Base-by-base conservation (phyloP, 208 protist genomes). In the Acanthamoeba sp. region DNA sequence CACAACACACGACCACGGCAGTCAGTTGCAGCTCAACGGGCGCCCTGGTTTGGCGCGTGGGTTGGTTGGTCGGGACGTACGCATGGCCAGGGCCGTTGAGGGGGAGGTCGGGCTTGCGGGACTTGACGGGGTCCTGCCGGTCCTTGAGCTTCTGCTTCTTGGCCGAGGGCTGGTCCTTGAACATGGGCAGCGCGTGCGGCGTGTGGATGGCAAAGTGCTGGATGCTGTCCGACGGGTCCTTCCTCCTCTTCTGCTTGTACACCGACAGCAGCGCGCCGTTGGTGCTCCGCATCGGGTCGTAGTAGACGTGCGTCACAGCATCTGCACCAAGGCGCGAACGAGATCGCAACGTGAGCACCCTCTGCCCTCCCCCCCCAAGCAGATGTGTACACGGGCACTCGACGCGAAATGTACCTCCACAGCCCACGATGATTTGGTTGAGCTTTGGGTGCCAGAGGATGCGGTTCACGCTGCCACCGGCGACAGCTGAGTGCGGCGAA, bases 391-490 rank as follows among this genome's bases (percentile, higher is more conserved):
- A 42, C 3, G n/a, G 34, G 36, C 34, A 50, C 3, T 80, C 14
- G n/a, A 40, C 5, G 34, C 14, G 38, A 7, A 50, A 10, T 14
- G 34, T 66, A 71, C 64, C 88, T 38, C 45, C 71, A 18, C 73
- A 76, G 64, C 69, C 91, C 6, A 87, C 91, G 14, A 94, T n/a
- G 36, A 94, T 82, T 50, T 94, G 91, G 91, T 94, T 94, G 71
- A 94, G 27, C 36, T 73, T 84, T 12, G 69, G 48, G 50, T 94
- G 91, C 91, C 91, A 94, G 24, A 87, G 38, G 2, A 94, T 27
- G 18, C 69, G 45, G 27, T 82, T 48, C 18, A 71, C 91, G 38
- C 89, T 76, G 40, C 89, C 59, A 7, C 62, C 42, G 7, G 62
- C 38, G 14, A 93, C 89, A n/a, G n/a, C 57, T 55, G 52, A 38